Percentiles rank a stretch among this genome's conserved stretches.
Conservation (phyloP, 1,139 yeast genomes). For the Debaryomyces subglobosus region DNA sequence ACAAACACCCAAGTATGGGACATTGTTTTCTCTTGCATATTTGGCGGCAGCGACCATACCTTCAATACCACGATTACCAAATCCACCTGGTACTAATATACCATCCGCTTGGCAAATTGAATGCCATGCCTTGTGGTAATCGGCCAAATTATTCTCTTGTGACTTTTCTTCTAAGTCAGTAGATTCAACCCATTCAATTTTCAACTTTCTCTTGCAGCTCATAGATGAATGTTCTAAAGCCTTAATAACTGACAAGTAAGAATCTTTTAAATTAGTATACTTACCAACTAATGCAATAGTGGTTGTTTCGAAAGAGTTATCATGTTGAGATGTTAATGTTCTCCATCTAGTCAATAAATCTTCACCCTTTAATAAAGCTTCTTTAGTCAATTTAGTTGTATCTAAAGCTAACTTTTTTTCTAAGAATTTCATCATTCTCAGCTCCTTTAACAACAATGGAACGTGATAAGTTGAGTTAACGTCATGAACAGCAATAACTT, state of each 20-base stretch:
- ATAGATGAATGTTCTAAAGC: conserved; percentile 94
- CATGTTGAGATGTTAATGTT: conserved; percentile 72
- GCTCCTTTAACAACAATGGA: conserved; percentile 87
- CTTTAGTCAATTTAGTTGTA: conserved; percentile 52
- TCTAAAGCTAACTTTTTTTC: conserved; percentile 66
- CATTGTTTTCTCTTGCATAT: conserved; percentile 93
- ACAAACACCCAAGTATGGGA: conserved; percentile 96
- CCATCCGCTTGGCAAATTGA: conserved; percentile 94
- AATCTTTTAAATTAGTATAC: conserved; percentile 93
- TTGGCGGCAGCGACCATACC: conserved; percentile 98
- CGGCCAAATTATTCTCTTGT: conserved; percentile 64
- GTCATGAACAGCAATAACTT: conserved; percentile 95
- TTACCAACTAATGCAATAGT: conserved; percentile 97
- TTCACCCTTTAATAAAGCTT: conserved; percentile 65
- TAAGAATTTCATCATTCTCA: conserved; percentile 78
- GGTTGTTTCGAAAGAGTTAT: conserved; percentile 81
- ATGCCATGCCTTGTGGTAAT: conserved; percentile 96
- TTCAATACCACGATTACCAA: conserved; percentile 95
- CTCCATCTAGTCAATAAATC: conserved; percentile 78
- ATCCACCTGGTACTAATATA: conserved; percentile 97
- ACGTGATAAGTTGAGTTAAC: conserved; percentile 97
- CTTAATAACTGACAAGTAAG: conserved; percentile 92
- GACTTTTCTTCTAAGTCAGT: conserved; percentile 81
- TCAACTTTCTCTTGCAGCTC: conserved; percentile 81
- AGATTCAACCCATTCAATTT: conserved; percentile 96